These are phyloP conservation scores for Phytophthora pistaciae DNA, from an alignment of 352 stramenopile genomes.

Conservation along the genomic window DNA sequence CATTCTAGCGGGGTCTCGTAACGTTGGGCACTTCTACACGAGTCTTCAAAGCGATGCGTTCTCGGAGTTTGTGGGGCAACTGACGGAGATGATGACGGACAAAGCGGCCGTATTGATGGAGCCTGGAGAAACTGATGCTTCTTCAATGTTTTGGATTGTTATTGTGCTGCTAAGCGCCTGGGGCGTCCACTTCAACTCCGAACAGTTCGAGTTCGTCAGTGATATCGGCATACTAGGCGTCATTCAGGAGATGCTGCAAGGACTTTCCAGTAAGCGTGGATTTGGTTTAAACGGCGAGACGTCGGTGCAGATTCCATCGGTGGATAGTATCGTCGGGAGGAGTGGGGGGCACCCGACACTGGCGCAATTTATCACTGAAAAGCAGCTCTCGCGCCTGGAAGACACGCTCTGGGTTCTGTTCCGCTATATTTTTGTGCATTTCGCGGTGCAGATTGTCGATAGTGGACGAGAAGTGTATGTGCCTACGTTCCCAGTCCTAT, in stretches of 20 bases:
- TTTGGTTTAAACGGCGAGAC: not conserved
- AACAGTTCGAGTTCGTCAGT: constrained; percentile 66
- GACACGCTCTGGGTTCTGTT: constrained; percentile 48
- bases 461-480: constrained; percentile 9
- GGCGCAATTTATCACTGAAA: constrained; percentile 11
- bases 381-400: constrained; percentile 27
- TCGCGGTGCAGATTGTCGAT: constrained; percentile 30
- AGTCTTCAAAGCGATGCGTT: constrained; percentile 43
- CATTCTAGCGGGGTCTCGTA: constrained; percentile 16
- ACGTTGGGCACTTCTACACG: constrained; percentile 43
- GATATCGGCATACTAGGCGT: constrained; percentile 53
- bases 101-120: constrained; percentile 36
- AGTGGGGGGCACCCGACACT: constrained; percentile 12
- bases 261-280: constrained; percentile 12
- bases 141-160: constrained; percentile 33
- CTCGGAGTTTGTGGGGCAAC: constrained; percentile 37
- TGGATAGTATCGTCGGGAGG: constrained; percentile 22
- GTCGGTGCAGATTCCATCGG: constrained; percentile 1
- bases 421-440: constrained; percentile 51
- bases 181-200: constrained; percentile 43
- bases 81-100: constrained; percentile 48
- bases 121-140: constrained; percentile 6
- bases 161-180: constrained; percentile 50
- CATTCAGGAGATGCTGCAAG: constrained; percentile 42
- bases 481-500: constrained; percentile 32